Conservation (phyloP, 805 yeast genomes). For the Candida railenensis region DNA sequence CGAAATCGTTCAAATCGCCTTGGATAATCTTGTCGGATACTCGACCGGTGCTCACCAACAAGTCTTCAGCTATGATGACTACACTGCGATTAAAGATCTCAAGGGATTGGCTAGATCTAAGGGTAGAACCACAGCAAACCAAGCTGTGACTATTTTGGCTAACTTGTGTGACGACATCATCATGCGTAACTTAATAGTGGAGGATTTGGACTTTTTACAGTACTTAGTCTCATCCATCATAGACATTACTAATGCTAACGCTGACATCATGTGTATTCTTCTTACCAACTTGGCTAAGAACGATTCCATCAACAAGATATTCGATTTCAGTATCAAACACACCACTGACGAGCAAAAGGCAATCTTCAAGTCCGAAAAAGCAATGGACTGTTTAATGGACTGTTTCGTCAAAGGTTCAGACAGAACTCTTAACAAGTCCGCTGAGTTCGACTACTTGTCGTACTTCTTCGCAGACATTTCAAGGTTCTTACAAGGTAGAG, state of each 20-base stretch:
- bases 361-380: constrained; percentile 54
- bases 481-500: constrained; percentile 69
- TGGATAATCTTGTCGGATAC: constrained; percentile 79
- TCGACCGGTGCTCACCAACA: constrained; percentile 68
- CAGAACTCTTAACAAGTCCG: constrained; percentile 65
- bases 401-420: constrained; percentile 85
- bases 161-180: constrained; percentile 73
- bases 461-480: constrained; percentile 90
- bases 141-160: constrained; percentile 75
- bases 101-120: constrained; percentile 55
- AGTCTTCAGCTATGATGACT: constrained; percentile 69
- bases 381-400: constrained; percentile 81
- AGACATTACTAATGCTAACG: constrained; percentile 55
- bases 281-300: constrained; percentile 84
- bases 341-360: constrained; percentile 35
- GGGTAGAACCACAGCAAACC: constrained; percentile 55
- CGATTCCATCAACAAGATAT: constrained; percentile 56
- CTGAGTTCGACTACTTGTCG: constrained; percentile 78
- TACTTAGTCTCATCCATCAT: constrained; percentile 50
- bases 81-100: constrained; percentile 69
- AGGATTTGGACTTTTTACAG: constrained; percentile 57
- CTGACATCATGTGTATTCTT: constrained; percentile 81
- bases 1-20: constrained; percentile 77
- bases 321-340: constrained; percentile 36
- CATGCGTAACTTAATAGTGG: constrained; percentile 63